A percentile compares a stretch with the other conserved stretches of the same genome.
phyloP scores from a whole-genome alignment of 116 monocot genomes.

The Dioscorea cayenensis region DNA sequence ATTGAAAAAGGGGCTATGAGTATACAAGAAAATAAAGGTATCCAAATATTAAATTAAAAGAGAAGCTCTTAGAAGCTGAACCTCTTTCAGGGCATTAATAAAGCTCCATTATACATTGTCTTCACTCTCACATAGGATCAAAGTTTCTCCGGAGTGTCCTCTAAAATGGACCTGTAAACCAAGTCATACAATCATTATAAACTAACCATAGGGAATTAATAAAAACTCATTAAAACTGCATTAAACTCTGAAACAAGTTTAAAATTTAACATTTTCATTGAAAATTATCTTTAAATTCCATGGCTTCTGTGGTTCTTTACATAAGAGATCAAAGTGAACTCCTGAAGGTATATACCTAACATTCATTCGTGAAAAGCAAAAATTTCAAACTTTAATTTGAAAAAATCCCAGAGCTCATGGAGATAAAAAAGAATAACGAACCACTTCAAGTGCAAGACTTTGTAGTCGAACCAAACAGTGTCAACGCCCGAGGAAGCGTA shows the following conservation, averaged over 20 bases:
- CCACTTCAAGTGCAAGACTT: constrained; percentile 90
- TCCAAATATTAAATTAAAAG: background rate
- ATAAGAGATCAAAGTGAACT: constrained; percentile 93
- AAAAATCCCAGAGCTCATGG: background rate
- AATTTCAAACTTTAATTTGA: background rate
- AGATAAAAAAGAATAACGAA: constrained; percentile 16
- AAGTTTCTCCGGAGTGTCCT: constrained; percentile 66
- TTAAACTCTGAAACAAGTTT: no score
- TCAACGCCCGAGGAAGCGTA: constrained; percentile 74
- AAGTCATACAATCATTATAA: background rate
- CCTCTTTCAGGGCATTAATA: constrained; percentile 97
- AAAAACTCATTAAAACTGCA: no score
- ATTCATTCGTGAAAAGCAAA: background rate
- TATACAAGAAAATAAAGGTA: background rate
- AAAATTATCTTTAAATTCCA: constrained; percentile 84
- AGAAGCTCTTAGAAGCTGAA: constrained; percentile 18
- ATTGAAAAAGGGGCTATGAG: background rate
- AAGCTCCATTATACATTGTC: constrained; percentile 90
- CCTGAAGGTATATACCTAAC: constrained; percentile 88
- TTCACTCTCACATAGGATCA: constrained; percentile 78
- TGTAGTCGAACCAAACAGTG: constrained; percentile 93
- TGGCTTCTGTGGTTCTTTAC: constrained; percentile 88
- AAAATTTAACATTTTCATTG: background rate
- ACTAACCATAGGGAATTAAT: no score
- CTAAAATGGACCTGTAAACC: constrained; percentile 90